These are phyloP conservation scores for Mortierella sp. DNA, from an alignment of 371 early-diverging fungal species.

Conservation along the genomic window DNA sequence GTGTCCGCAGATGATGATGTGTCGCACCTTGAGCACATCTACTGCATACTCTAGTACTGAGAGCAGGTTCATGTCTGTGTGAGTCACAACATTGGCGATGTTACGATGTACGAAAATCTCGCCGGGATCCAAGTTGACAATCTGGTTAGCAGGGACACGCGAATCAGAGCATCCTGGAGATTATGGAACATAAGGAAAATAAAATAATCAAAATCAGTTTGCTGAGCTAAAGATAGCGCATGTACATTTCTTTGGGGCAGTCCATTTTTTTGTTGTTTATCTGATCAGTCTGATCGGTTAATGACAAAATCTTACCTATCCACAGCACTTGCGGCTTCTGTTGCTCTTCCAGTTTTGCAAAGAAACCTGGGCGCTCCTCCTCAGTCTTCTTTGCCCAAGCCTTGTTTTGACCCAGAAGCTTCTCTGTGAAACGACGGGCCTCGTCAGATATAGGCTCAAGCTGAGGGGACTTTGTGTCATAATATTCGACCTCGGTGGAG, in stretches of 20 bases:
- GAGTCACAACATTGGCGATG: conserved; percentile 92
- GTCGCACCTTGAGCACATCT: conserved; percentile 89
- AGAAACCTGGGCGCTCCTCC: conserved; percentile 61
- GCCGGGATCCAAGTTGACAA: conserved; percentile 75
- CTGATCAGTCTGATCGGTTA: not conserved
- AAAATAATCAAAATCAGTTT: not conserved
- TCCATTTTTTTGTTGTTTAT: not conserved
- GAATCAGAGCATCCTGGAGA: conserved; percentile 84
- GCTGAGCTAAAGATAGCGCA: not conserved
- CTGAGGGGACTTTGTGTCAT: not conserved
- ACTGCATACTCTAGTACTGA: conserved; percentile 95
- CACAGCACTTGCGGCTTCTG: conserved; percentile 92
- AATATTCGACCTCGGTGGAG: conserved; percentile 13
- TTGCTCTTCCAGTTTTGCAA: conserved; percentile 69
- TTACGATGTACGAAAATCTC: conserved; percentile 97
- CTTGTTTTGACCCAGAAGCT: conserved; percentile 45
- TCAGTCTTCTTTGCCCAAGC: conserved; percentile 48
- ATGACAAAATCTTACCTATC: conserved; percentile 69
- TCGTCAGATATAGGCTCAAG: conserved; percentile 48
- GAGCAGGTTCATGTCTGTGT: conserved; percentile 82
- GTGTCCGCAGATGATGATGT: conserved; percentile 95
- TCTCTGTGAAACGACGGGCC: conserved; percentile 42
- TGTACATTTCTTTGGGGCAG: not conserved
- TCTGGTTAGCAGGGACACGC: conserved; percentile 84
- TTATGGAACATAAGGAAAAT: not conserved